These are phyloP conservation scores for Zygoascus meyerae DNA, from an alignment of 1,139 yeast species.

Conservation along the genomic window DNA sequence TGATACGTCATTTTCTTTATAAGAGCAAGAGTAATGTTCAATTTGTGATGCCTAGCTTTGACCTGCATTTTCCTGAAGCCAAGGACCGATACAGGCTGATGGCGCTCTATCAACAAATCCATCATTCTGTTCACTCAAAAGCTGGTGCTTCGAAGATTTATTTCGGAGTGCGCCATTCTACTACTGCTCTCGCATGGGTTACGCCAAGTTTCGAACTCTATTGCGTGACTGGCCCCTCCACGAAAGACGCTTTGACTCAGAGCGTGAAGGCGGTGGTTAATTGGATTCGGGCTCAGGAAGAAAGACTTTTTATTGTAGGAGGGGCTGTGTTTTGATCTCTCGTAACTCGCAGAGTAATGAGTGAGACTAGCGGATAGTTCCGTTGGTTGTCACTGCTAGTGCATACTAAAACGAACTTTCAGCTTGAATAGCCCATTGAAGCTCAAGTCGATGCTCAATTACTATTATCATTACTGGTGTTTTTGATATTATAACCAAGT, in stretches of 20 bases:
- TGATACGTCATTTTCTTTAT: slow-evolving; percentile 73
- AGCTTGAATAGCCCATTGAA: no score
- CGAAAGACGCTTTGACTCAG: slow-evolving; percentile 43
- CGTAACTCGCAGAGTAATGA: not conserved
- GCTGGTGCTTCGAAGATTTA: slow-evolving; percentile 29
- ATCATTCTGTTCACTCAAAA: slow-evolving; percentile 32
- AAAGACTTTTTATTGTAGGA: slow-evolving; percentile 52
- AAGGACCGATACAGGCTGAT: slow-evolving; percentile 34
- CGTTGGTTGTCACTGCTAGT: no score
- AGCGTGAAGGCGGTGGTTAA: slow-evolving; percentile 49
- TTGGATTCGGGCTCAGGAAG: slow-evolving; percentile 56
- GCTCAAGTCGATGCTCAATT: no score
- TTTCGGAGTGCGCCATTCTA: slow-evolving; percentile 31
- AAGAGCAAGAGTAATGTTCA: slow-evolving; percentile 62
- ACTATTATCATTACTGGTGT: no score
- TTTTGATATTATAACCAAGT: no score
- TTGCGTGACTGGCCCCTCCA: slow-evolving; percentile 46
- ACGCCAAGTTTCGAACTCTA: slow-evolving; percentile 55
- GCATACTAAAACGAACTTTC: no score
- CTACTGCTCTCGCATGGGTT: slow-evolving; percentile 50
- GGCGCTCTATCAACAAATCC: slow-evolving; percentile 41
- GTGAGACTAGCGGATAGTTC: no score
- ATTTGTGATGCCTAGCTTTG: slow-evolving; percentile 43
- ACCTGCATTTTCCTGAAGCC: slow-evolving; percentile 30
- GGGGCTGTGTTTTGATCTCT: slow-evolving; percentile 46